Evolutionary conservation across 306 rosid genomes (phyloP).

Genomic region (Prunus mume): DNA sequence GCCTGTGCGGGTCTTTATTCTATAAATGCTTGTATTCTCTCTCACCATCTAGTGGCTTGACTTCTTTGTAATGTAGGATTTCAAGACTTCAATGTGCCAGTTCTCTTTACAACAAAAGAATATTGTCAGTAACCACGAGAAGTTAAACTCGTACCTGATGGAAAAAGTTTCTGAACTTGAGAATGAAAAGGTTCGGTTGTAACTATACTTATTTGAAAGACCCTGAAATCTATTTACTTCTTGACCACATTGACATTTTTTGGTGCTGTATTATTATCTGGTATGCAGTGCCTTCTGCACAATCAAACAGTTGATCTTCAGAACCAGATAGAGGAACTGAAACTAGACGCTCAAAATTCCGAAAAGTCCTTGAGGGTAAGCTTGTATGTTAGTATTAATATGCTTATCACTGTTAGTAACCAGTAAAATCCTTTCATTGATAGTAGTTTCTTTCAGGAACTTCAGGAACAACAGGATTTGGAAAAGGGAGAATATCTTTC

Average conservation of each 20-base stretch:
- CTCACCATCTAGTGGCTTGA: constrained; percentile 1
- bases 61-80: constrained; percentile 49
- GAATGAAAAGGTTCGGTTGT: constrained; percentile 59
- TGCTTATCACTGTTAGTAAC: constrained; percentile 7
- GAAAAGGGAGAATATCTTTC: constrained; percentile 62
- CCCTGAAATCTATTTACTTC: constrained; percentile 11
- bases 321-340: constrained; percentile 53
- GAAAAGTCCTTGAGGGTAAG: constrained; percentile 52
- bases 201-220: background rate
- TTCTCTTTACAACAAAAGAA: constrained; percentile 40
- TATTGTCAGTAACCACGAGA: constrained; percentile 41
- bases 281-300: constrained; percentile 52
- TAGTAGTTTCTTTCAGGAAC: constrained; percentile 46
- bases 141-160: constrained; percentile 49
- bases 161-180: constrained; percentile 58
- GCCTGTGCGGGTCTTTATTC: background rate
- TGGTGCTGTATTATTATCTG: constrained; percentile 19
- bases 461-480: constrained; percentile 45
- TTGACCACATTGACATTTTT: constrained; percentile 19
- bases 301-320: constrained; percentile 57
- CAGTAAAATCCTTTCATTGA: constrained; percentile 1
- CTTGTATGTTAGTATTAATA: constrained; percentile 13
- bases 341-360: constrained; percentile 47
- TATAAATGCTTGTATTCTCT: background rate
- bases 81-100: constrained; percentile 44